Conservation (phyloP, 2,329 filamentous ascomycete species). For the Fusarium circinatum region DNA sequence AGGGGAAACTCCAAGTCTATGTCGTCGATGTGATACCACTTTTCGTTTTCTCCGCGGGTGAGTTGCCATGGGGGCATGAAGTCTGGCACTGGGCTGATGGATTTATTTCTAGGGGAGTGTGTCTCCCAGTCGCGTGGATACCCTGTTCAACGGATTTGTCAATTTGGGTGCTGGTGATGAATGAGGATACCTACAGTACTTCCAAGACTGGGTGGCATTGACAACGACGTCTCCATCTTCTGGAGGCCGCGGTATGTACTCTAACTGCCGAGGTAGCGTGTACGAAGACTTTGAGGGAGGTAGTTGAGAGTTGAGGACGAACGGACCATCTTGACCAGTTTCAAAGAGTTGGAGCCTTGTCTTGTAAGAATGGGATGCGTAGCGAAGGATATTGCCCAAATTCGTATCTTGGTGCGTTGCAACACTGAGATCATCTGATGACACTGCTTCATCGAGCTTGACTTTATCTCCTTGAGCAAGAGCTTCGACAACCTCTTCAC, state of each 20-base stretch:
- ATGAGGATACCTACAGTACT: background rate
- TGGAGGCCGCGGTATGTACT: background rate
- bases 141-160: background rate
- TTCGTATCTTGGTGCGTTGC: background rate
- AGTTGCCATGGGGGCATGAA: conserved; percentile 6
- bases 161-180: background rate
- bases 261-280: background rate
- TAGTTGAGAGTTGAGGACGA: background rate
- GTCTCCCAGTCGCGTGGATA: background rate
- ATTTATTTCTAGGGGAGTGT: background rate
- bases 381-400: background rate
- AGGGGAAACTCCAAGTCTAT: background rate
- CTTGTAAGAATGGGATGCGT: background rate
- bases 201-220: background rate
- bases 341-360: background rate
- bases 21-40: conserved; percentile 14
- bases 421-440: background rate
- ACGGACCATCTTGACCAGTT: background rate
- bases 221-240: background rate
- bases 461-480: accelerated
- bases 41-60: background rate
- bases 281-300: background rate
- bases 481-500: background rate
- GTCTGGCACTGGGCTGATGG: background rate
- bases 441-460: background rate